Percentiles rank a stretch among this genome's conserved stretches.
phyloP scores from a whole-genome alignment of 495 filamentous ascomycete genomes.

The Oleoguttula mirabilis region DNA sequence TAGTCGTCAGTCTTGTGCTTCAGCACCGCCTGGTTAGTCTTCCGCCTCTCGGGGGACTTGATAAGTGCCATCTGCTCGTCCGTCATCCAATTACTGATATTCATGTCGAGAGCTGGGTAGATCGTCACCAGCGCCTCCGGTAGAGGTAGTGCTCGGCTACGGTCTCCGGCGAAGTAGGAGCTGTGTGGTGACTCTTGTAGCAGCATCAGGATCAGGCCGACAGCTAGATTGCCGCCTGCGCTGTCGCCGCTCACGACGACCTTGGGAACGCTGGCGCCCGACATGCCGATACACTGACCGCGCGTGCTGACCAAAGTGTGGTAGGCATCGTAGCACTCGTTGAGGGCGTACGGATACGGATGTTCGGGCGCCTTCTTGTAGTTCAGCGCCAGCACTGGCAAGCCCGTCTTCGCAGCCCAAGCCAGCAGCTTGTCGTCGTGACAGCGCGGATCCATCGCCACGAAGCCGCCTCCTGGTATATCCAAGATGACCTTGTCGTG shows the following conservation, averaged over 20 bases:
- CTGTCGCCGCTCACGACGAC: conserved; percentile 83
- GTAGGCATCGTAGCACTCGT: conserved; percentile 95
- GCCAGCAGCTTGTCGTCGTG: conserved; percentile 85
- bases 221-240: conserved; percentile 82
- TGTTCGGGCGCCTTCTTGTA: conserved; percentile 92
- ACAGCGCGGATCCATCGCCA: conserved; percentile 83
- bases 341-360: conserved; percentile 88
- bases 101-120: conserved; percentile 87
- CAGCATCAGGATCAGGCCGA: conserved; percentile 74
- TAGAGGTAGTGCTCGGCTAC: conserved; percentile 44
- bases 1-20: conserved; percentile 66
- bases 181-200: conserved; percentile 46
- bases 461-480: conserved; percentile 88
- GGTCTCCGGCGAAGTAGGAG: neutral
- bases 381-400: conserved; percentile 81
- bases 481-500: conserved; percentile 76
- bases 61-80: conserved; percentile 96
- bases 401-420: conserved; percentile 74
- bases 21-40: conserved; percentile 64
- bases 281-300: conserved; percentile 72
- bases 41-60: conserved; percentile 64
- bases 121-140: conserved; percentile 75
- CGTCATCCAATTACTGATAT: conserved; percentile 98
- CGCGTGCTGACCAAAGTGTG: conserved; percentile 60
- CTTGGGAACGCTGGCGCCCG: conserved; percentile 56